Conservation (phyloP, 495 filamentous ascomycete genomes). For the Podospora appendiculata region DNA sequence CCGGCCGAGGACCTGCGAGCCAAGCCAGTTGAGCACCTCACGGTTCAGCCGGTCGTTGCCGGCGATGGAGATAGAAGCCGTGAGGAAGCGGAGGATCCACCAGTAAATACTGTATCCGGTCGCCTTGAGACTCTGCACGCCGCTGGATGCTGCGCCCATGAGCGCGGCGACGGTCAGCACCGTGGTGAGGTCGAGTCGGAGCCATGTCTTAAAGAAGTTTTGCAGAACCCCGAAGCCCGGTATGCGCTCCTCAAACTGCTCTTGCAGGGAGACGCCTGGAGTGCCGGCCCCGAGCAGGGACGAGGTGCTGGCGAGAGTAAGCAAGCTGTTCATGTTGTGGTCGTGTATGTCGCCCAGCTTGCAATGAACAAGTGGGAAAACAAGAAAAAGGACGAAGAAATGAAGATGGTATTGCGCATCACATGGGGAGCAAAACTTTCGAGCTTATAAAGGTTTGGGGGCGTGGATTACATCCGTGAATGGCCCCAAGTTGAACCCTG, state of each 20-base stretch:
- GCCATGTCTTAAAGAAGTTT: constrained; percentile 23
- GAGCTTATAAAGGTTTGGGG: no score
- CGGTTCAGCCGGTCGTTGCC: constrained; percentile 35
- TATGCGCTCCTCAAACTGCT: constrained; percentile 16
- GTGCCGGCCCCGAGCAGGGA: constrained; percentile 9
- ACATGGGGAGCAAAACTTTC: no score
- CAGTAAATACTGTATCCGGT: constrained; percentile 25
- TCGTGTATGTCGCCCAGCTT: background rate
- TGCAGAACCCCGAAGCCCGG: constrained; percentile 18
- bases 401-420: background rate
- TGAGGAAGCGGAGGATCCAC: constrained; percentile 33
- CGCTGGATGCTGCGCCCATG: constrained; percentile 21
- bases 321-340: constrained; percentile 14
- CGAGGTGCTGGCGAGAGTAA: constrained; percentile 19
- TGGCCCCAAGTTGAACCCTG: no score
- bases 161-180: constrained; percentile 22
- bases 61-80: constrained; percentile 32
- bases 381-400: background rate
- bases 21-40: constrained; percentile 36
- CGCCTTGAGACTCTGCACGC: constrained; percentile 14
- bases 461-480: no score
- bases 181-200: constrained; percentile 22
- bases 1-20: constrained; percentile 28
- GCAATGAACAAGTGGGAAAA: background rate
- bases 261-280: constrained; percentile 2